These are phyloP conservation scores for Eutrema yunnanense DNA, from an alignment of 345 rosid genomes.

Conservation along the genomic window DNA sequence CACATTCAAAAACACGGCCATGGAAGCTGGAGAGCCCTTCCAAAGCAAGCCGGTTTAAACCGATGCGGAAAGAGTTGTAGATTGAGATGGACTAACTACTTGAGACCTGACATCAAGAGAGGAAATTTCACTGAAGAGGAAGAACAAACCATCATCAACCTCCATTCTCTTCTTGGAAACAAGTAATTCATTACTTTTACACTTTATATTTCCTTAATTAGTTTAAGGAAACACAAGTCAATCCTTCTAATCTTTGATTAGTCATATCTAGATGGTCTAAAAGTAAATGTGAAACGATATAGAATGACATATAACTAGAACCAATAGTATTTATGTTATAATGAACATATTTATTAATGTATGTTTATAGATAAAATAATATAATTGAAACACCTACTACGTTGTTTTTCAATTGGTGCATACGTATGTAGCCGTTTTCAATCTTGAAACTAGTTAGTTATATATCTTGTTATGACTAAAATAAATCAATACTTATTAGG, in stretches of 20 bases:
- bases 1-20: conserved; percentile 53
- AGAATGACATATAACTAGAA: neutral
- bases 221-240: neutral
- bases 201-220: neutral
- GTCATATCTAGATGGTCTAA: neutral
- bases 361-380: neutral
- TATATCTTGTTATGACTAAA: neutral
- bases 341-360: neutral
- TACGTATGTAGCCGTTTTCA: conserved; percentile 20
- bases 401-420: conserved; percentile 20
- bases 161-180: conserved; percentile 67
- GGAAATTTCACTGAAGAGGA: conserved; percentile 70
- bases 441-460: neutral
- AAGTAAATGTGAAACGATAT: neutral
- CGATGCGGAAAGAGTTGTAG: conserved; percentile 86
- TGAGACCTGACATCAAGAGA: conserved; percentile 74
- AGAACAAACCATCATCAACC: conserved; percentile 62
- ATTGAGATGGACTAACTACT: conserved; percentile 73
- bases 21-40: conserved; percentile 84
- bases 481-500: neutral
- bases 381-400: conserved; percentile 25
- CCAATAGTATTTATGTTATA: neutral
- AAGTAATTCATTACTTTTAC: conserved; percentile 36
- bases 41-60: conserved; percentile 62
- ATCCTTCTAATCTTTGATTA: neutral